Conservation (phyloP, 2,329 filamentous ascomycete species). For the Ophiostoma triangulosporum region DNA sequence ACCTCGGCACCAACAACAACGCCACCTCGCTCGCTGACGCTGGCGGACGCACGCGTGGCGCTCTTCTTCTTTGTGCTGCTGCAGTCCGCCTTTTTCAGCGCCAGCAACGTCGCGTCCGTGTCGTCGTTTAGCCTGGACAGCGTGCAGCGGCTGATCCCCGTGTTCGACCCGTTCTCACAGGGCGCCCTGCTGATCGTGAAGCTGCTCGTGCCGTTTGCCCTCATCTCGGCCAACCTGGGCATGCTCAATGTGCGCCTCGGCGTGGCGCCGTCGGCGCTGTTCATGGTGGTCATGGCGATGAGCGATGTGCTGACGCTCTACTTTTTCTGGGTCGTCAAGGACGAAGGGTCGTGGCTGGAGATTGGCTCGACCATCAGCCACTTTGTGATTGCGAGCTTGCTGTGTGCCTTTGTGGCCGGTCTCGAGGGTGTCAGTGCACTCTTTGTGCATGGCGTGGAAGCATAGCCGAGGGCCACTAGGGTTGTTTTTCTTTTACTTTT, state of each 20-base stretch:
- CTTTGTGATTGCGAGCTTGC: conserved; percentile 78
- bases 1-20: background rate
- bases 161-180: conserved; percentile 91
- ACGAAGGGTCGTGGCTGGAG: conserved; percentile 94
- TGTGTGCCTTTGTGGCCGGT: conserved; percentile 82
- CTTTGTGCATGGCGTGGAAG: conserved; percentile 52
- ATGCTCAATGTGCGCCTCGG: conserved; percentile 75
- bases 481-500: background rate
- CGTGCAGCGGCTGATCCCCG: conserved; percentile 71
- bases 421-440: conserved; percentile 75
- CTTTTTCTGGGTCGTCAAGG: conserved; percentile 95
- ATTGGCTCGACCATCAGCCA: conserved; percentile 95
- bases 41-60: conserved; percentile 77
- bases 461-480: background rate
- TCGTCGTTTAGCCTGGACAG: conserved; percentile 89
- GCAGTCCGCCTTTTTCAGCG: conserved; percentile 93
- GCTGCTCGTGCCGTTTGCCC: conserved; percentile 80
- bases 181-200: conserved; percentile 78
- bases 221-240: conserved; percentile 88
- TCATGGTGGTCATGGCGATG: conserved; percentile 87
- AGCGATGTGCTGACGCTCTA: conserved; percentile 85
- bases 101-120: conserved; percentile 87
- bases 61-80: conserved; percentile 93
- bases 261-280: conserved; percentile 75
- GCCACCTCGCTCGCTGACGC: conserved; percentile 49